Evolutionary conservation across 2,329 filamentous ascomycete species (phyloP).

Genomic region (Talaromyces sp.): DNA sequence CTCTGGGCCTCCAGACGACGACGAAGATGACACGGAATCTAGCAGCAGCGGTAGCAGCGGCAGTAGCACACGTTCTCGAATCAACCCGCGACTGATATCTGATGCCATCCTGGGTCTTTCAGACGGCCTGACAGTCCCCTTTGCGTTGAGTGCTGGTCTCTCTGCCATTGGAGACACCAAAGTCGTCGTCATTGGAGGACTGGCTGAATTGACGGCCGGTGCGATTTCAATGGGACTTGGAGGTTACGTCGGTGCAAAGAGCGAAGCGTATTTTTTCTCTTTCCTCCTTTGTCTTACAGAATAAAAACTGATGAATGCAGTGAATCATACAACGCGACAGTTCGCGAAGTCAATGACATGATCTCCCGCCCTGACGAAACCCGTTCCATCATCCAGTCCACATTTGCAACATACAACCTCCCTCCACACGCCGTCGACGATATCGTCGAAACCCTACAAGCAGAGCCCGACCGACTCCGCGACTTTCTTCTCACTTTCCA

Average conservation of each 20-base stretch:
- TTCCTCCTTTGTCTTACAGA: too few relatives aligned
- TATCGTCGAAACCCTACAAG: slow-evolving; percentile 31
- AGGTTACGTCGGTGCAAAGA: slow-evolving; percentile 55
- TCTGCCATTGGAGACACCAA: slow-evolving; percentile 48
- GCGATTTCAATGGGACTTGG: slow-evolving; percentile 68
- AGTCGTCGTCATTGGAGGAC: slow-evolving; percentile 60
- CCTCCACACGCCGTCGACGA: slow-evolving; percentile 28
- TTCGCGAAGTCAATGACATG: slow-evolving; percentile 37
- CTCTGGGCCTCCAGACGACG: slow-evolving; percentile 6
- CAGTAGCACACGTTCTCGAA: slow-evolving; percentile 24
- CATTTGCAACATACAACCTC: slow-evolving; percentile 38
- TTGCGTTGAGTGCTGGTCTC: slow-evolving; percentile 67
- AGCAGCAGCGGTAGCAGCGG: slow-evolving; percentile 12
- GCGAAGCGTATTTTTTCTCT: slow-evolving; percentile 38
- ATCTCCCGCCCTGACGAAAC: slow-evolving; percentile 33
- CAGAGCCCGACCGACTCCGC: slow-evolving; percentile 33
- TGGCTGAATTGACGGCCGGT: slow-evolving; percentile 65
- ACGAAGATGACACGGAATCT: slow-evolving; percentile 8
- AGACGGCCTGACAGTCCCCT: slow-evolving; percentile 68
- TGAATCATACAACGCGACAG: slow-evolving; percentile 41
- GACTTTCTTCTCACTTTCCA: slow-evolving; percentile 46
- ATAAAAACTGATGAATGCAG: slow-evolving; percentile 16
- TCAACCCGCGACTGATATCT: slow-evolving; percentile 42
- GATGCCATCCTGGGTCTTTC: slow-evolving; percentile 66
- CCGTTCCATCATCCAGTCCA: slow-evolving; percentile 32